Conservation (phyloP, 768 basidiomycete species). For the Hortiboletus flavorubellus region DNA sequence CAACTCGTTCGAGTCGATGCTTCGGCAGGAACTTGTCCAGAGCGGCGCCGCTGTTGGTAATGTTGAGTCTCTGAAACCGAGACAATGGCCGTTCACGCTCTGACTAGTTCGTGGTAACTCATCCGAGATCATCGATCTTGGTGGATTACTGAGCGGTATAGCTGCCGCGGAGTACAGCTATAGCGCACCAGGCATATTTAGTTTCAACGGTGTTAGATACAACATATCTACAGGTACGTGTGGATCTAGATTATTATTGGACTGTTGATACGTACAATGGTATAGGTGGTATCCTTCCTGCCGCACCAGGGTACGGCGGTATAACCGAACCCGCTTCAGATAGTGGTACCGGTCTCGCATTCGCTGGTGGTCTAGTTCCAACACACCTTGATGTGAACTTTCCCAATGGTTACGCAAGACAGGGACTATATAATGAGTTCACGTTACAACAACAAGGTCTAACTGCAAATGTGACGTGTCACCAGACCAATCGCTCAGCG, state of each 20-base stretch:
- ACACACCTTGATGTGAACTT: neutral
- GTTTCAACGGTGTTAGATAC: slow-evolving; percentile 18
- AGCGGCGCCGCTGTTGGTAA: slow-evolving; percentile 4
- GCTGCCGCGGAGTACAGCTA: slow-evolving; percentile 9
- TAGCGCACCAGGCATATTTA: slow-evolving; percentile 4
- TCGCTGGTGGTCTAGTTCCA: slow-evolving; percentile 1
- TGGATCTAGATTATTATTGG: no score
- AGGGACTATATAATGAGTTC: neutral
- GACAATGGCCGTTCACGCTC: neutral
- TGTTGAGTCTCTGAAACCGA: neutral
- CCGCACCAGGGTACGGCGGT: neutral
- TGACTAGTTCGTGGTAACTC: slow-evolving; percentile 13
- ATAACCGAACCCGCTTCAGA: no score
- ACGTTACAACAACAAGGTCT: slow-evolving; percentile 18
- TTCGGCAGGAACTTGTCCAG: neutral
- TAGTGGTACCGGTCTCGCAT: neutral
- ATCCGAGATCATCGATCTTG: slow-evolving; percentile 5
- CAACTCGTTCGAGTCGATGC: neutral
- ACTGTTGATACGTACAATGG: neutral
- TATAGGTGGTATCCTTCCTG: slow-evolving; percentile 12
- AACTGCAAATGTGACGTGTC: slow-evolving; percentile 12
- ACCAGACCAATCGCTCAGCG: neutral
- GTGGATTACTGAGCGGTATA: slow-evolving; percentile 15
- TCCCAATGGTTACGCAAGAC: neutral
- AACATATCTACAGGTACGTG: slow-evolving; percentile 14